Evolutionary conservation across 352 stramenopile species (phyloP).

Genomic region (Phytophthora syringae): DNA sequence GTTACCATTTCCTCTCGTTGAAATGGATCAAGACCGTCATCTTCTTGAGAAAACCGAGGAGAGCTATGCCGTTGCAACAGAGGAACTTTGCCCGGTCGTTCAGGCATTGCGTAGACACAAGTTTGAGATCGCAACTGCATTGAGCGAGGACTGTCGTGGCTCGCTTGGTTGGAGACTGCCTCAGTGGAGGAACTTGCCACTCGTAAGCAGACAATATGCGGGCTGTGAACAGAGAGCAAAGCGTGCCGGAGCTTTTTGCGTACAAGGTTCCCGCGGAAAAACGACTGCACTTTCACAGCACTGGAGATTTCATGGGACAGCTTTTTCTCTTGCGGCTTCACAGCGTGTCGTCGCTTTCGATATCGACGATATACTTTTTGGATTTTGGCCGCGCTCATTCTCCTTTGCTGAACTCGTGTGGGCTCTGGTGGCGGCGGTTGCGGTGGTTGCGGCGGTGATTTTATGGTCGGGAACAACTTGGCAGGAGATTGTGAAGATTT

Average conservation of each 20-base stretch:
- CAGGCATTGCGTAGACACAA: slow-evolving; percentile 39
- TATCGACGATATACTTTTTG: slow-evolving; percentile 53
- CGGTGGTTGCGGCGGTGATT: background rate
- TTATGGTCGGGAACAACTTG: slow-evolving; percentile 1
- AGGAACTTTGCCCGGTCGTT: slow-evolving; percentile 18
- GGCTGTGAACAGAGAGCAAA: slow-evolving; percentile 19
- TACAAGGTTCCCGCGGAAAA: slow-evolving; percentile 50
- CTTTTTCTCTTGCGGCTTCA: slow-evolving; percentile 13
- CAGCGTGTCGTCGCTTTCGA: slow-evolving; percentile 22
- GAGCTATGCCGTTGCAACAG: slow-evolving; percentile 9
- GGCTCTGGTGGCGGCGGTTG: slow-evolving; percentile 4
- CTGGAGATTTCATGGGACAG: slow-evolving; percentile 36
- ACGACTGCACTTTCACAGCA: slow-evolving; percentile 58
- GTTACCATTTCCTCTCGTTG: background rate
- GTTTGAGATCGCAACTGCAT: slow-evolving; percentile 11
- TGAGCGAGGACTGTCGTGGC: slow-evolving; percentile 8
- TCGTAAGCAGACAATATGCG: slow-evolving; percentile 41
- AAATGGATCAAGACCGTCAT: background rate
- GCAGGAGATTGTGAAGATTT: background rate
- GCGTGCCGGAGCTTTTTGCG: slow-evolving; percentile 39
- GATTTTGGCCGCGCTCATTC: slow-evolving; percentile 42
- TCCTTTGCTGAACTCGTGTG: slow-evolving; percentile 10
- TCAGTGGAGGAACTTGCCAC: slow-evolving; percentile 10
- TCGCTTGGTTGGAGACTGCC: slow-evolving; percentile 23
- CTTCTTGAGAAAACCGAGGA: slow-evolving; percentile 1